phyloP scores from a whole-genome alignment of 106 monocot species.

The Dioscorea alata region DNA sequence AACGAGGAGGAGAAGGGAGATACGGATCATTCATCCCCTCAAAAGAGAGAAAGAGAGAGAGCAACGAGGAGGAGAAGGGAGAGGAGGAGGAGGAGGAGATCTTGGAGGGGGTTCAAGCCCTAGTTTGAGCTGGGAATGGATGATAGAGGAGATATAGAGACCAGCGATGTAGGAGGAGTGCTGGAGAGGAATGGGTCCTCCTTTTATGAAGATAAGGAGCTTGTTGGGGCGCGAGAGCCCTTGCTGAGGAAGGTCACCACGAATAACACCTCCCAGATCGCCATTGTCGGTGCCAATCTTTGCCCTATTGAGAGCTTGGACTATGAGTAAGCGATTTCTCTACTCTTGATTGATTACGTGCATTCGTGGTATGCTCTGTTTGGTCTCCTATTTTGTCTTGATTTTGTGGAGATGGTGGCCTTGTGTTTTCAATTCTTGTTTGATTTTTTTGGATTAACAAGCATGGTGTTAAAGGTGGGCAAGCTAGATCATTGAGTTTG shows the following conservation, averaged over 20 bases:
- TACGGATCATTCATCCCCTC: no score
- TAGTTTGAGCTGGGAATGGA: not conserved
- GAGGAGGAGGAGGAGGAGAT: not conserved
- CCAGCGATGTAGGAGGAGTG: slow-evolving; percentile 3
- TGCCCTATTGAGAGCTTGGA: slow-evolving; percentile 85
- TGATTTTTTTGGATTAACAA: no score
- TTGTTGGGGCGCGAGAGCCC: slow-evolving; percentile 17
- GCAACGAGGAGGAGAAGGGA: not conserved
- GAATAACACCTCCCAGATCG: slow-evolving; percentile 87
- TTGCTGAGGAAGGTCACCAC: slow-evolving; percentile 39
- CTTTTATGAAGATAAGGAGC: slow-evolving; percentile 13
- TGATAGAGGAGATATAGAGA: slow-evolving; percentile 31
- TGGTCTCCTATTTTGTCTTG: no score
- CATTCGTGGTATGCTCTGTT: no score
- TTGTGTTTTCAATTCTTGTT: no score
- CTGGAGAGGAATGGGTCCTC: slow-evolving; percentile 33
- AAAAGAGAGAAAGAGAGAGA: not conserved
- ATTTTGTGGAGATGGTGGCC: no score
- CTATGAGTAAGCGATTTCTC: slow-evolving; percentile 48
- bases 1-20: no score
- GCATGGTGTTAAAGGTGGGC: no score
- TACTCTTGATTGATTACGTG: no score
- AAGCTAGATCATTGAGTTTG: no score
- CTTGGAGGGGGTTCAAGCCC: no score
- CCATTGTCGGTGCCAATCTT: slow-evolving; percentile 69